Evolutionary conservation across 1,284 basidiomycete species (phyloP), one percentile per base, ranked within the genome.

Genomic region (Cutaneotrichosporon curvatum): DNA sequence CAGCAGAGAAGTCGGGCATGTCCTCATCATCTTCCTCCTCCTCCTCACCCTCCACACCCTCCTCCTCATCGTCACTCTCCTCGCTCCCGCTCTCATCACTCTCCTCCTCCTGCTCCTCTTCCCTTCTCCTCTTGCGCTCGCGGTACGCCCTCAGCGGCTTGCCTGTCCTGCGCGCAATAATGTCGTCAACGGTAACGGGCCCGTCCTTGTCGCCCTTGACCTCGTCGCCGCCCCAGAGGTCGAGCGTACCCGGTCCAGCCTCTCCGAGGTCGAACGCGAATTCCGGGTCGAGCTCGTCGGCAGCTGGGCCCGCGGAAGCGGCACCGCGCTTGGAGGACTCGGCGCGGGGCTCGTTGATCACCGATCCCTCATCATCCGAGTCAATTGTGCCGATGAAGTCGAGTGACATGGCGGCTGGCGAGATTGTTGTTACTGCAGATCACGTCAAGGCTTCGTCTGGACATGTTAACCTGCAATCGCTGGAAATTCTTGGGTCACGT

Each of bases 131-230:
- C 73, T 85, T 85, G 48, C 81, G 76, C 66, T 85, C 84, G 25
- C 71, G 71, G 64, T 52, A 60, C 55, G 55, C 48, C 47, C 57
- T 54, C 40, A 63, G 48, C 33, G 56, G 63, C 67, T 59, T 73
- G 62, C 46, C 74, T 45, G 75, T 79, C 47, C 83, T 76, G 48
- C 83, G 76, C 38, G 81, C 82, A 60, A 92, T 90, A 56, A 94
- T 95, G 63, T 95, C 88, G 71, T 95, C 87, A 10, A 96, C 83
- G 37, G 85, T 88, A 40, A 95, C 80, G 14, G 84, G 82, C 62
- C 77, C 77, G 11, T 81, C 80, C 45, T 62, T 56, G 2, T 45
- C 47, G 34, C 58, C 61, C 38, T 53, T 50, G 11, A 64, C 56
- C 49, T 64, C 55, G 42, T 70, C 67, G 10, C 58, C 61, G 37